Conservation (phyloP, 495 filamentous ascomycete species). For the Aspergillus coremiiformis region DNA sequence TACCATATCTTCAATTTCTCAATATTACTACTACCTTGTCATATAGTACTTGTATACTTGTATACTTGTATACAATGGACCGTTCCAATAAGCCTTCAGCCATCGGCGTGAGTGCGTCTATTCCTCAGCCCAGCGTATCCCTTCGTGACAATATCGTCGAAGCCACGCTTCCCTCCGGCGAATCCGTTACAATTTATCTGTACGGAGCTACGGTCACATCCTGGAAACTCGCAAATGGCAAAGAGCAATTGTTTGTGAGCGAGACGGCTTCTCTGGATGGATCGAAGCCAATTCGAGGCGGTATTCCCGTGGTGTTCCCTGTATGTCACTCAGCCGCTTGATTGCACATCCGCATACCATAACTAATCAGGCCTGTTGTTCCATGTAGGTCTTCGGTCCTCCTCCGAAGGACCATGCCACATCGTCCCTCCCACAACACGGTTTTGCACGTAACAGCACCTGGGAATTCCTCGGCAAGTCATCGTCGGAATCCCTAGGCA, state of each 20-base stretch:
- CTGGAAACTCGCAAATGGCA: constrained; percentile 75
- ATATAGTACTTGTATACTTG: too few relatives aligned
- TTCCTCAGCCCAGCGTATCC: constrained; percentile 60
- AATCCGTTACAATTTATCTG: constrained; percentile 76
- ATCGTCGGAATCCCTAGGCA: constrained; percentile 59
- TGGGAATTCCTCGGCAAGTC: constrained; percentile 59
- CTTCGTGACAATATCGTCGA: constrained; percentile 61
- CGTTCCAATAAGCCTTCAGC: constrained; percentile 74
- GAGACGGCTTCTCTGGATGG: constrained; percentile 63
- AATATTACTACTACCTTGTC: neutral
- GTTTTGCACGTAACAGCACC: constrained; percentile 80
- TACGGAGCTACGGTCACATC: constrained; percentile 88
- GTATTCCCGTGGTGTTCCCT: constrained; percentile 93
- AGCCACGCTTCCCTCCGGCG: constrained; percentile 73
- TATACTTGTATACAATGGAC: constrained; percentile 49
- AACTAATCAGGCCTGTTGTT: neutral
- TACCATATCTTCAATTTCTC: too few relatives aligned
- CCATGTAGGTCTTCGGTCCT: constrained; percentile 76
- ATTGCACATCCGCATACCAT: neutral
- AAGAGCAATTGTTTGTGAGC: constrained; percentile 85
- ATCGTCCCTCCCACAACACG: constrained; percentile 77
- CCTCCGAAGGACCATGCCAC: constrained; percentile 65
- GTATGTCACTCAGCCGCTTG: constrained; percentile 44
- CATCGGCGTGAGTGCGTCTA: constrained; percentile 58
- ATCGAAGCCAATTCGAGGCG: constrained; percentile 52